phyloP scores from a whole-genome alignment of 805 yeast genomes.

The Wickerhamiella slavikovae region DNA sequence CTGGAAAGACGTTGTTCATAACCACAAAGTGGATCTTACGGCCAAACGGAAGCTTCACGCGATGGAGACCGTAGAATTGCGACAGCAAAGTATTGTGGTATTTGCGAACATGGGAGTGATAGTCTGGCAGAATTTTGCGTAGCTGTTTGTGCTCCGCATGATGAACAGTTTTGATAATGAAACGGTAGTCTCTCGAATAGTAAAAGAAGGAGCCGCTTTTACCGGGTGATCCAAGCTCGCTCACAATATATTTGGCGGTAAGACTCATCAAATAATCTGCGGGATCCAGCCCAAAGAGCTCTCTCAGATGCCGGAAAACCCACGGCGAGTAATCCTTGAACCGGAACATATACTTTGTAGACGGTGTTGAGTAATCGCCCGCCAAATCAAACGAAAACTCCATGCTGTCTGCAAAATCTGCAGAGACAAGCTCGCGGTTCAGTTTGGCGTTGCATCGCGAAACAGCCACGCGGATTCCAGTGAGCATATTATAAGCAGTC shows the following conservation, averaged over 20 bases:
- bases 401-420: conserved; percentile 51
- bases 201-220: conserved; percentile 93
- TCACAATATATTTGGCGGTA: conserved; percentile 79
- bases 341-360: conserved; percentile 86
- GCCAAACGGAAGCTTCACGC: conserved; percentile 71
- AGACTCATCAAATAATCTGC: conserved; percentile 86
- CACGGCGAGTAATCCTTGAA: conserved; percentile 93
- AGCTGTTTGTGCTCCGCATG: conserved; percentile 79
- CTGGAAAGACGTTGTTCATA: conserved; percentile 94
- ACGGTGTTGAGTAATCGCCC: conserved; percentile 12
- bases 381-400: conserved; percentile 59
- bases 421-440: conserved; percentile 47
- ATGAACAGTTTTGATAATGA: conserved; percentile 89
- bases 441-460: conserved; percentile 69
- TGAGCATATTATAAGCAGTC: conserved; percentile 90
- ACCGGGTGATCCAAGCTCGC: conserved; percentile 89
- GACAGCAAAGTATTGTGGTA: conserved; percentile 80
- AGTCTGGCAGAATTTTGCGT: conserved; percentile 49
- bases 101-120: conserved; percentile 56
- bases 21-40: conserved; percentile 81
- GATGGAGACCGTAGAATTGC: conserved; percentile 91
- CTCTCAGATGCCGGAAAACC: conserved; percentile 72
- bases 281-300: conserved; percentile 71
- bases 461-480: conserved; percentile 91
- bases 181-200: conserved; percentile 81